Evolutionary conservation across 352 stramenopile genomes (phyloP).

Genomic region (Pythium brachiatum): DNA sequence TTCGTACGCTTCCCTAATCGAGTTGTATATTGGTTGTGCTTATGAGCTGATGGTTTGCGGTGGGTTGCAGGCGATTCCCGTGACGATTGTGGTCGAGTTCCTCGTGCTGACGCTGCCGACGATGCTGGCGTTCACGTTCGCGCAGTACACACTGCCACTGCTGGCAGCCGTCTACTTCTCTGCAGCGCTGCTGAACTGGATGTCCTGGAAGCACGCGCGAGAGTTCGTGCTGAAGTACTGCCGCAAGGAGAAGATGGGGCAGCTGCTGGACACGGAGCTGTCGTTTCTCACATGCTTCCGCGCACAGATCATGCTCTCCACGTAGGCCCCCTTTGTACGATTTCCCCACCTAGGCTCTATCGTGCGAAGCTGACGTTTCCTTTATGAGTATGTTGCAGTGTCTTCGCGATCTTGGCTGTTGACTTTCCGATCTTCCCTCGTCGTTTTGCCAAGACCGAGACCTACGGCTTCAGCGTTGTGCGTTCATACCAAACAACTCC

Average conservation of each 20-base stretch:
- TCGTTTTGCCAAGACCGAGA: constrained; percentile 95
- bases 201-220: constrained; percentile 76
- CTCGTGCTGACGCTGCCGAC: constrained; percentile 60
- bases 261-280: constrained; percentile 68
- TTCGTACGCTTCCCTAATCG: constrained; percentile 29
- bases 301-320: constrained; percentile 80
- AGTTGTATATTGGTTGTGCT: neutral
- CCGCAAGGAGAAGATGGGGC: constrained; percentile 81
- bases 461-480: constrained; percentile 93
- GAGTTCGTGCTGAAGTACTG: constrained; percentile 73
- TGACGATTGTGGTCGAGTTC: constrained; percentile 71
- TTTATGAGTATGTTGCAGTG: constrained; percentile 39
- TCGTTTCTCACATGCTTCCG: constrained; percentile 79
- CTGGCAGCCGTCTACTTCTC: constrained; percentile 56
- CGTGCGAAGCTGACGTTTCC: too few species aligned
- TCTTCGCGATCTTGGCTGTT: constrained; percentile 95
- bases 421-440: constrained; percentile 97
- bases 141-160: constrained; percentile 56
- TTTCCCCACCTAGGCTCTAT: too few species aligned
- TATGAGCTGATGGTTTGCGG: neutral
- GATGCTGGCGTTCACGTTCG: constrained; percentile 69
- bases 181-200: constrained; percentile 41
- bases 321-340: constrained; percentile 34
- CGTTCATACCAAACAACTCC: constrained; percentile 14
- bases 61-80: constrained; percentile 37